Base-by-base conservation (phyloP, 2,329 filamentous ascomycete genomes). In the Echinosphaeria canescens region DNA sequence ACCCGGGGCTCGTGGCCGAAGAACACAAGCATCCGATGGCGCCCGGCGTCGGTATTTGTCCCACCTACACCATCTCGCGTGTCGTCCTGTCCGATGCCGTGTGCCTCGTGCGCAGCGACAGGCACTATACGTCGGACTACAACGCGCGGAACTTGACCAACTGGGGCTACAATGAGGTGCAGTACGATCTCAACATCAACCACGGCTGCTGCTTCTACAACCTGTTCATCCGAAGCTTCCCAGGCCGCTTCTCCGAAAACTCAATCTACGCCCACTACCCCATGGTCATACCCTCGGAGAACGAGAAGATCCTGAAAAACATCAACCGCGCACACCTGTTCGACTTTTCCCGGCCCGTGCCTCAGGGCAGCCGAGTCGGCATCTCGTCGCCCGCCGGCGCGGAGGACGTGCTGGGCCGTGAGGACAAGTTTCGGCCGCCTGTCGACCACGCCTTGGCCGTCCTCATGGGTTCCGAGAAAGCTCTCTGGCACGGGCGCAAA, bases 201-300 rank as follows among this genome's bases (percentile, higher is more conserved):
- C 72, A 88, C 41, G 80, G 81, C 25, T 81, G 75, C 36, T 67
- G 82, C 10, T 78, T 85, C 48, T 82, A 84, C 56, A 90, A 88
- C 53, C 59, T 90, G 19, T 74, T 84, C 42, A 54, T 79, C 19
- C 64, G 74, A 5, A 75, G 78, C 1, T 81, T 90, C 55, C 81
- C 80, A 1, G 61, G 75, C 35, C 74, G 81, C 49, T 85, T 84
- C 58, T 67, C 65, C 42, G 49, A 58, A 13, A 72, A 88, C 50
- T 82, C 75, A 1, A 68, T 84, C 29, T 90, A 85, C 34, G 79
- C 75, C 0, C 76, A 84, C 42, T 82, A 74, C 41, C 76, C 71
- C n/a, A 67, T 68, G 62, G 49, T 53, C 3, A 69, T 75, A 2
- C 79, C 80, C 0, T 52, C 54, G 0, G 78, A 84, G 42, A 88